Base-by-base conservation (phyloP, 2,329 filamentous ascomycete genomes). In the Keithomyces neogunnii region DNA sequence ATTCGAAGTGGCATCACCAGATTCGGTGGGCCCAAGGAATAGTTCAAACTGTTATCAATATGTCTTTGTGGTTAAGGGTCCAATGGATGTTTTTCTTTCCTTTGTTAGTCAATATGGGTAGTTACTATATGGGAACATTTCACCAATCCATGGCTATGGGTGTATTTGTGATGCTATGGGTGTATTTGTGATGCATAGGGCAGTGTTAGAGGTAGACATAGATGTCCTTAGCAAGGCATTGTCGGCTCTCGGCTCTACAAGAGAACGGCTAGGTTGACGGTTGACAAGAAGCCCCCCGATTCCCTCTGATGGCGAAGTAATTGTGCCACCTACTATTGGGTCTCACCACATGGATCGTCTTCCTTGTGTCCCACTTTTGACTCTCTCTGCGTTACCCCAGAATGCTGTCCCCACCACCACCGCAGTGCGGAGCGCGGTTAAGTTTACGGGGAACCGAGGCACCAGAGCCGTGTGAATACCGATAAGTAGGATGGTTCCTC, bases 1-100 rank as follows among this genome's bases (percentile, higher is more conserved):
- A 79, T 80, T 60, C 70, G 70, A 64, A 66, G 59, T 32, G 66
- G 74, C 33, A 71, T 80, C 45, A 67, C 69, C 39, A 68, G 68
- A 49, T 66, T 68, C 46, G 56, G 56, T 44, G 57, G 58, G 28
- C 60, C 65, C 7, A 53, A 53, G 26, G 5, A 44, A 29, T 47
- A 31, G 11, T 40, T 13, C 8, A 36, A 13, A 35, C 30, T 31
- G 26, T 44, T 13, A 32, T 19, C 19, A 26, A 10, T 33, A 43
- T 49, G 29, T 32, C 11, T 31, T 1, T 42, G 19, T 19, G 19
- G 19, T 19, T 19, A 19, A 19, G 19, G 19, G 19, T 19, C 19
- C 19, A 19, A 19, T 19, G 19, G 19, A 19, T 19, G 19, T 42
- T 13, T 43, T 38, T 6, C 33, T 35, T 8, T 5, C 47, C 38